Evolutionary conservation across 2,329 filamentous ascomycete genomes (phyloP), one percentile per base, ranked within the genome.

Genomic region (Alternaria sp.): DNA sequence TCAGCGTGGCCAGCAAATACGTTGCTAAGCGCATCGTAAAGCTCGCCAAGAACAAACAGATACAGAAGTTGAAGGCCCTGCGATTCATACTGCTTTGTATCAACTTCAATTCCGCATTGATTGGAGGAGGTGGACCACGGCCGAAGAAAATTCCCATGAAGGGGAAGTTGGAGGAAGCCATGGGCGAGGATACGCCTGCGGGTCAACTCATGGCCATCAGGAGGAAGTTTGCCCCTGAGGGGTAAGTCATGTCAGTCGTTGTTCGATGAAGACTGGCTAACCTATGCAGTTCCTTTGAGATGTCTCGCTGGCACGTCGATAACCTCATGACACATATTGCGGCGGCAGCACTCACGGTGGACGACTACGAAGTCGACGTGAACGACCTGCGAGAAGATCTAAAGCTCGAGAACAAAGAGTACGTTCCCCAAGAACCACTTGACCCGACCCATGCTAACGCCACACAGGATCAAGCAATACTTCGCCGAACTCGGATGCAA

Each of bases 401-500:
- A 63, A 87, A 87, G 74, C 73, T 94, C 61, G 91, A 94, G 69
- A 88, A 90, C 78, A 90, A 88, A 80, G 84, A 88, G 75, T 89
- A 77, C 30, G 80, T 66, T 21, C 15, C 12, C 4, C 15, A 6
- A 10, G 25, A 8, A 10, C 15, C 30, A 10, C 10, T 33, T 4
- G 20, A 11, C 7, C 4, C 12, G 1, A 9, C 18, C 18, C 14
- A 49, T 53, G 62, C 75, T 62, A 75, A 65, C 53, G 43, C 4
- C 14, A n/a, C 43, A 4, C 46, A 82, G 81, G 20, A 81, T 95
- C 72, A 86, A 84, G 56, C 86, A 89, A 74, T 94, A 93, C 78
- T 94, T 92, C 78, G 81, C 84, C 51, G 92, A 95, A 78, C 89
- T 96, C 68, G 93, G 93, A 21, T 92, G 90, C 28, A 87, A 85